A percentile compares a stretch with the other conserved stretches of the same genome.
Evolutionary conservation across 192 early-diverging fungal genomes (phyloP).

Genomic region (Gigaspora rosea): DNA sequence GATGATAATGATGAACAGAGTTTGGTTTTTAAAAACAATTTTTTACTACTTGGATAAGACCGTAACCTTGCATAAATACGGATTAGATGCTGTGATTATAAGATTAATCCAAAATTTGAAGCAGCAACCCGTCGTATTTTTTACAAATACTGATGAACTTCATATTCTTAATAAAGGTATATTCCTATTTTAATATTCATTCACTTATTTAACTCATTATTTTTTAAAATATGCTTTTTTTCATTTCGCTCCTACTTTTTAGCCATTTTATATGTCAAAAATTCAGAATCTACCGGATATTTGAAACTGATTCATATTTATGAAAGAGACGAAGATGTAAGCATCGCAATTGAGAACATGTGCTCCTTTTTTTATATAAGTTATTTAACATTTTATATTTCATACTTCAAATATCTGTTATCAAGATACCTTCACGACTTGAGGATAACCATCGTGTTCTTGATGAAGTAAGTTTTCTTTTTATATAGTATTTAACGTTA

Average conservation of each 20-base stretch:
- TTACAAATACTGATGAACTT: conserved; percentile 58
- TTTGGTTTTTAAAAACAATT: conserved; percentile 42
- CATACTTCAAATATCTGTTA: background rate
- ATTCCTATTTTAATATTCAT: background rate
- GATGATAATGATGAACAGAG: conserved; percentile 43
- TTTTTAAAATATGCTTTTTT: background rate
- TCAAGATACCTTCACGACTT: conserved; percentile 50
- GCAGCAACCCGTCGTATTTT: conserved; percentile 53
- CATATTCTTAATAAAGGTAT: conserved; percentile 55
- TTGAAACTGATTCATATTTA: conserved; percentile 58
- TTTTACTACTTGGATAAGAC: conserved; percentile 19
- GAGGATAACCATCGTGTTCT: conserved; percentile 57
- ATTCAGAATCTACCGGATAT: conserved; percentile 49
- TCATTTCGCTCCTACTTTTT: background rate
- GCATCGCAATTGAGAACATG: background rate
- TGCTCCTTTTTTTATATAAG: background rate
- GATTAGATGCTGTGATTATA: background rate
- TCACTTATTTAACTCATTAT: background rate
- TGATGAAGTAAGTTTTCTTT: conserved; percentile 38
- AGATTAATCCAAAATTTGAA: conserved; percentile 40
- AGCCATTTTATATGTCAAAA: conserved; percentile 51
- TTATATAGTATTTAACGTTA: background rate
- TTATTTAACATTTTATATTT: background rate
- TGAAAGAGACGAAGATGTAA: conserved; percentile 35
- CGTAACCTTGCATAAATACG: conserved; percentile 9